Evolutionary conservation across 1,284 basidiomycete genomes (phyloP).

Genomic region (Puccinia triticina): DNA sequence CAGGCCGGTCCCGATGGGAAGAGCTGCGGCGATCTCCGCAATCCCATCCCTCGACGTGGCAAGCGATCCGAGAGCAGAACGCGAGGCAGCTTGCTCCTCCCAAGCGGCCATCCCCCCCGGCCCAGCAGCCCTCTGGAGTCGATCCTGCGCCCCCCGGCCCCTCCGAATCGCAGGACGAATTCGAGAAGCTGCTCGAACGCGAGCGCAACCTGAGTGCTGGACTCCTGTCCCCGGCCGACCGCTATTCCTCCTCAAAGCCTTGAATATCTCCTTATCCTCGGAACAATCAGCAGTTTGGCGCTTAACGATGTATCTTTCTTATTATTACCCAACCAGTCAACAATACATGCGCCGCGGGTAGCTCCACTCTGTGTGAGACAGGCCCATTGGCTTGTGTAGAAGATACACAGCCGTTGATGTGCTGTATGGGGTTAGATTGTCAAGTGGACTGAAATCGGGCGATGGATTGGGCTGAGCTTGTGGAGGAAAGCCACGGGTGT

Average conservation of each 20-base stretch:
- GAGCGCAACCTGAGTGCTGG: constrained; percentile 24
- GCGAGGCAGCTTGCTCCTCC: not conserved
- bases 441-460: too few relatives aligned
- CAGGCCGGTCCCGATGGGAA: constrained; percentile 28
- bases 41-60: constrained; percentile 32
- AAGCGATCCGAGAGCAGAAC: constrained; percentile 20
- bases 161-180: constrained; percentile 5
- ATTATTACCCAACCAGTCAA: too few relatives aligned
- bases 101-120: not conserved
- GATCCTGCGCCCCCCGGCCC: not conserved
- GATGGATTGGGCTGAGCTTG: too few relatives aligned
- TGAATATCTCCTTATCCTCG: not conserved
- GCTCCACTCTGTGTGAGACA: too few relatives aligned
- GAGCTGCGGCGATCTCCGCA: constrained; percentile 3
- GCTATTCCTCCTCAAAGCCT: not conserved
- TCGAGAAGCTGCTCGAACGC: constrained; percentile 15
- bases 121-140: not conserved
- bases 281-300: not conserved
- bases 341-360: too few relatives aligned
- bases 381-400: too few relatives aligned
- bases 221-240: not conserved
- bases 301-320: not conserved
- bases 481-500: too few relatives aligned
- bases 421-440: too few relatives aligned
- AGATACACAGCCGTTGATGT: too few relatives aligned